Percentiles rank a stretch among this genome's conserved stretches.
Conservation (phyloP, 495 filamentous ascomycete genomes). For the Antarctomyces pellizariae region DNA sequence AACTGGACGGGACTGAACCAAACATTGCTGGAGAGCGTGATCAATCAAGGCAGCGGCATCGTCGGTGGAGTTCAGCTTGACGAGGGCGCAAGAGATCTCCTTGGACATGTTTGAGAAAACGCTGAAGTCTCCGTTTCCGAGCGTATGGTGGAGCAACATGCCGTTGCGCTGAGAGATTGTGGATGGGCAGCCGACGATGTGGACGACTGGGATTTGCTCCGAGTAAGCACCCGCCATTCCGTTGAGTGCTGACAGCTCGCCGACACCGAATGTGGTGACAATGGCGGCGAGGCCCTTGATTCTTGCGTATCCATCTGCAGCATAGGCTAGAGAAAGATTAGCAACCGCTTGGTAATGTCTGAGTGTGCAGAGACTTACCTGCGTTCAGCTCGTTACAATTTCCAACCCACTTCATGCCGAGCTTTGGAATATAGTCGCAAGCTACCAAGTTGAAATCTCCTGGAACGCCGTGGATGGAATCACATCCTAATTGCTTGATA, state of each 20-base stretch:
- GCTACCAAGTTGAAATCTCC: conserved; percentile 55
- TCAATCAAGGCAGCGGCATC: conserved; percentile 60
- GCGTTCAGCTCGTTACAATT: conserved; percentile 68
- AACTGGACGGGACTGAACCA: conserved; percentile 46
- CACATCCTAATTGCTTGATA: conserved; percentile 42
- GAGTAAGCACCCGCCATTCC: conserved; percentile 48
- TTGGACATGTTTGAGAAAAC: conserved; percentile 64
- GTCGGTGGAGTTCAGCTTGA: conserved; percentile 40
- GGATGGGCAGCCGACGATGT: conserved; percentile 55
- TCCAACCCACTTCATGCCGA: conserved; percentile 50
- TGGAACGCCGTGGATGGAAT: conserved; percentile 45
- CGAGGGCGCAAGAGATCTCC: conserved; percentile 43
- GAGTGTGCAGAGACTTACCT: conserved; percentile 16
- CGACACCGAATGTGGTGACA: conserved; percentile 62
- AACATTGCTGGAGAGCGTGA: conserved; percentile 57
- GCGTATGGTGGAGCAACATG: conserved; percentile 73
- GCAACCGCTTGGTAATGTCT: neutral
- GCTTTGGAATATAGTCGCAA: conserved; percentile 39
- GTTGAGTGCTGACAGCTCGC: conserved; percentile 55
- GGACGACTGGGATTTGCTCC: conserved; percentile 55
- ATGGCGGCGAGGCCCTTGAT: conserved; percentile 49
- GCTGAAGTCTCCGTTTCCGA: conserved; percentile 76
- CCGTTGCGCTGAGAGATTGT: conserved; percentile 33
- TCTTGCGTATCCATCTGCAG: conserved; percentile 60
- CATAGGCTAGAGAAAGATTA: conserved; percentile 27